Conservation (phyloP, 306 rosid genomes). For the Ceratonia siliqua region DNA sequence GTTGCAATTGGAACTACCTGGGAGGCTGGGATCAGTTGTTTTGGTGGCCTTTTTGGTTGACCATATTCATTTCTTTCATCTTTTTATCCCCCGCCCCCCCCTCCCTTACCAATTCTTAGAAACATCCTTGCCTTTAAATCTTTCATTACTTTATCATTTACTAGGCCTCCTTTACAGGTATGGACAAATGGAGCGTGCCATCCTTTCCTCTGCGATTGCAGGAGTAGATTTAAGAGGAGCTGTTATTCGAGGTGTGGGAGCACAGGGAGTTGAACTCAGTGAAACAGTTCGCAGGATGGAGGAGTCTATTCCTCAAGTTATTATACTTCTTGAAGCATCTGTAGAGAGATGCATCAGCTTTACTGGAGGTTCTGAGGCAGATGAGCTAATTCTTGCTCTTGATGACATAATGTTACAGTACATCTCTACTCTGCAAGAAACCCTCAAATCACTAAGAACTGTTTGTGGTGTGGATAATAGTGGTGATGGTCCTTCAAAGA, state of each 20-base stretch:
- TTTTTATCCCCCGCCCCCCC: neutral
- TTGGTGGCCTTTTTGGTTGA: slow-evolving; percentile 6
- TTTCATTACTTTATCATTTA: slow-evolving; percentile 35
- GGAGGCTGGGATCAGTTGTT: neutral
- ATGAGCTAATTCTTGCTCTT: slow-evolving; percentile 86
- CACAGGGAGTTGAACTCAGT: slow-evolving; percentile 98
- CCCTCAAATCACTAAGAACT: slow-evolving; percentile 84
- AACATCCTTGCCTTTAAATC: slow-evolving; percentile 32
- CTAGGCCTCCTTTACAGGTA: slow-evolving; percentile 56
- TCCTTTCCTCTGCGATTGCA: slow-evolving; percentile 92
- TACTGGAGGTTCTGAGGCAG: slow-evolving; percentile 99
- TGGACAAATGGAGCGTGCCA: slow-evolving; percentile 98
- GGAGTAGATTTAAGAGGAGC: slow-evolving; percentile 98
- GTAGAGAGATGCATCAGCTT: slow-evolving; percentile 95
- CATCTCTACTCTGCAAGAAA: slow-evolving; percentile 86
- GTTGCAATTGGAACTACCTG: neutral
- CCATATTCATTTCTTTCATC: slow-evolving; percentile 6
- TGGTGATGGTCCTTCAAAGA: slow-evolving; percentile 62
- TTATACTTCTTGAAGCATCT: slow-evolving; percentile 91
- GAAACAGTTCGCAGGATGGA: slow-evolving; percentile 99
- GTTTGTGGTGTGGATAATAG: slow-evolving; percentile 92
- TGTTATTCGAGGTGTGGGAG: slow-evolving; percentile 96
- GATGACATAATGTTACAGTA: slow-evolving; percentile 91
- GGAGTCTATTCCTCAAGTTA: slow-evolving; percentile 95
- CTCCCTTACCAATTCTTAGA: neutral